phyloP scores from a whole-genome alignment of 2,329 filamentous ascomycete genomes.

The Endoconidiophora polonica region DNA sequence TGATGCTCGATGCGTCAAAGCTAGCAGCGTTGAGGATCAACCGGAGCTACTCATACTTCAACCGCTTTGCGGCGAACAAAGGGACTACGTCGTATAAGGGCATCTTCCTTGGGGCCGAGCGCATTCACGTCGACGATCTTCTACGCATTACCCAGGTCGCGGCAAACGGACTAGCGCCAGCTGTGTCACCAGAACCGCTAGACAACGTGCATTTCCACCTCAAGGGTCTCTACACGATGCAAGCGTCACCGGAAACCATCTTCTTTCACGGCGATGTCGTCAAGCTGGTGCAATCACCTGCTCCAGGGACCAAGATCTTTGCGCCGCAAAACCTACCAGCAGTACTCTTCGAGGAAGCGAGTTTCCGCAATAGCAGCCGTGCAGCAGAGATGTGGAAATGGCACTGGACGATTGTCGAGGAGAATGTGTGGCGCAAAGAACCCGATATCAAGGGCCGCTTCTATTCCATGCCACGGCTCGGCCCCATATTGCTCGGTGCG shows the following conservation, averaged over 20 bases:
- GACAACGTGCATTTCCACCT: slow-evolving; percentile 15
- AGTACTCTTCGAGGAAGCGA: slow-evolving; percentile 24
- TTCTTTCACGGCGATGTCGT: slow-evolving; percentile 27
- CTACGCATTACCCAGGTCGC: slow-evolving; percentile 30
- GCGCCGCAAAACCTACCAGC: slow-evolving; percentile 23
- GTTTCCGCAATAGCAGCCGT: slow-evolving; percentile 24
- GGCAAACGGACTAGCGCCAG: background rate
- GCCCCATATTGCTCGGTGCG: slow-evolving; percentile 30
- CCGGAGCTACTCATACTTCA: slow-evolving; percentile 33
- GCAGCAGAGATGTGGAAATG: slow-evolving; percentile 19
- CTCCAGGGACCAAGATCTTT: slow-evolving; percentile 11
- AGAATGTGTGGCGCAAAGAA: slow-evolving; percentile 32
- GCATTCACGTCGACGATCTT: slow-evolving; percentile 30
- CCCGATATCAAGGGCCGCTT: slow-evolving; percentile 36
- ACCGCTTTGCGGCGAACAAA: slow-evolving; percentile 19
- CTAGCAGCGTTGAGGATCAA: slow-evolving; percentile 33
- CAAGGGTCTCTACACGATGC: slow-evolving; percentile 10
- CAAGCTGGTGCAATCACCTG: slow-evolving; percentile 16
- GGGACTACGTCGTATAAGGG: slow-evolving; percentile 27
- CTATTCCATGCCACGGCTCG: slow-evolving; percentile 37
- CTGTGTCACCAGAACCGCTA: slow-evolving; percentile 18
- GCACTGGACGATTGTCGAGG: slow-evolving; percentile 26
- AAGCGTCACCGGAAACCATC: slow-evolving; percentile 1
- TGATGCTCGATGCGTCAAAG: slow-evolving; percentile 34
- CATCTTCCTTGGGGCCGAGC: slow-evolving; percentile 34